These are phyloP conservation scores for Aurantiochytrium sp. DNA, from an alignment of 108 stramenopile species.

Conservation along the genomic window DNA sequence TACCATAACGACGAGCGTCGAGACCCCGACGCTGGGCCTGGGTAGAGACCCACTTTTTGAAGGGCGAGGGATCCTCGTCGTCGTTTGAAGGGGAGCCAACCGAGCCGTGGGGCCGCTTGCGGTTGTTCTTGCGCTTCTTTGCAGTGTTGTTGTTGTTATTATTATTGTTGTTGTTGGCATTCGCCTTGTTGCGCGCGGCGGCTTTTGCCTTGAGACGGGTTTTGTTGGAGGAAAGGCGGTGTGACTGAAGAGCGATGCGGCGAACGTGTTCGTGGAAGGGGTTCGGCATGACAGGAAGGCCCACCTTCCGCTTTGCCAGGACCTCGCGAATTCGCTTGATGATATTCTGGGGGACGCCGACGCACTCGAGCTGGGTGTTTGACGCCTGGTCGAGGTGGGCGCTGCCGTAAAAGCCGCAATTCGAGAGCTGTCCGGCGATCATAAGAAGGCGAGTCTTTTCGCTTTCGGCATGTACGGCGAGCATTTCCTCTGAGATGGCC, in stretches of 20 bases:
- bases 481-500: no score
- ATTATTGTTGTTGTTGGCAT: no score
- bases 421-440: background rate
- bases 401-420: background rate
- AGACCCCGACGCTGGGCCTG: background rate
- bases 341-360: background rate
- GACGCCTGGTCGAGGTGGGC: background rate
- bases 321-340: background rate
- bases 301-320: background rate
- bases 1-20: background rate
- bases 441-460: background rate
- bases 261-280: background rate
- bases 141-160: no score
- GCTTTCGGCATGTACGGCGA: no score
- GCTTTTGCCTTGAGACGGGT: no score
- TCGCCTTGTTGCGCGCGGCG: no score
- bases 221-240: no score
- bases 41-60: background rate
- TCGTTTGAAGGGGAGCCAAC: no score
- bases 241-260: no score
- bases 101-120: background rate
- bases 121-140: background rate
- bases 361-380: background rate
- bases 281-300: background rate
- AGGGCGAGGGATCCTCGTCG: background rate